Conservation (phyloP, 352 stramenopile species). For the Globisporangium irregulare region DNA sequence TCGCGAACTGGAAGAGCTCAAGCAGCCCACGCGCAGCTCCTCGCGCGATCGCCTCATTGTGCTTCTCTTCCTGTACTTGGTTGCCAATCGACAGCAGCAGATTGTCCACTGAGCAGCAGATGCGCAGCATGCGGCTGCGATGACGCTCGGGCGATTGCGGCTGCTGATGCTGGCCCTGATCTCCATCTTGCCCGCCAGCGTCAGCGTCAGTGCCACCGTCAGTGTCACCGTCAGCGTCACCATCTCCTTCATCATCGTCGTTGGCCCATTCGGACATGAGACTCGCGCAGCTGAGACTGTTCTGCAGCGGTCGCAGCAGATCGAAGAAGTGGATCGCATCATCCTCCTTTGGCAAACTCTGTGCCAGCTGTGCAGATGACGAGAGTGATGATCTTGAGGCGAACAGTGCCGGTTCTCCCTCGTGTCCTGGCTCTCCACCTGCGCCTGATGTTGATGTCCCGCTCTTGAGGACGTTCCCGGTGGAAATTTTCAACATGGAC, state of each 20-base stretch:
- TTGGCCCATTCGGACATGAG: conserved; percentile 32
- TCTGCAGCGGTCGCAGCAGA: conserved; percentile 51
- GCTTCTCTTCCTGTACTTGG: conserved; percentile 48
- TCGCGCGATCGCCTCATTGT: conserved; percentile 38
- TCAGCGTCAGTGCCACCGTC: too few species aligned
- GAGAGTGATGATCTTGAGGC: not conserved
- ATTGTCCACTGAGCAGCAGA: conserved; percentile 70
- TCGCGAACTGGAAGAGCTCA: conserved; percentile 43
- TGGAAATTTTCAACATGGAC: conserved; percentile 15
- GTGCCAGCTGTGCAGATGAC: not conserved
- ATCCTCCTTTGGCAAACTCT: not conserved
- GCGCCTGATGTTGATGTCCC: not conserved
- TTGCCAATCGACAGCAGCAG: conserved; percentile 51
- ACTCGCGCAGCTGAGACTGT: conserved; percentile 43
- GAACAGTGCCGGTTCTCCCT: not conserved
- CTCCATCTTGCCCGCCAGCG: not conserved
- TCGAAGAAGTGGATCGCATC: conserved; percentile 37
- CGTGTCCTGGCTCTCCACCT: not conserved
- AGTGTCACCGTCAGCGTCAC: not conserved
- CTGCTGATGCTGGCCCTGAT: conserved; percentile 4
- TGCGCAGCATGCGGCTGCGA: conserved; percentile 51
- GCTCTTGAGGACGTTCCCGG: not conserved
- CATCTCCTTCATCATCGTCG: conserved; percentile 35
- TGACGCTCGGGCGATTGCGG: conserved; percentile 41
- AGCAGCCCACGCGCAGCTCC: conserved; percentile 41